Evolutionary conservation across 176 grass and related monocot genomes (phyloP).

Genomic region (Metroxylon sagu): DNA sequence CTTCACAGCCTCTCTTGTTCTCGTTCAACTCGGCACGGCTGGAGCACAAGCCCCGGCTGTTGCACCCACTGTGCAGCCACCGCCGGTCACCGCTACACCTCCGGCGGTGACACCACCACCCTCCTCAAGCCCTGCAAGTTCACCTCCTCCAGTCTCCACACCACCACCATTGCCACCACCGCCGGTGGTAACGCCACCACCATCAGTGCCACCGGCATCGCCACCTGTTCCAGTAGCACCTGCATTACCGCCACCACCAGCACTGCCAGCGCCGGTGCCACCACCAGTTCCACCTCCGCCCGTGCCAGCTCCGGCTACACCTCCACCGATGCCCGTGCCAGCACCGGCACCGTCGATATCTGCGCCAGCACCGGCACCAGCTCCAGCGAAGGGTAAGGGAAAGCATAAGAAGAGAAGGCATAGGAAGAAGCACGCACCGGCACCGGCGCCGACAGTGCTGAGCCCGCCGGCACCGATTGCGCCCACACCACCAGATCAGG

Average conservation of each 20-base stretch:
- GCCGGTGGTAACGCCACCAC: not conserved
- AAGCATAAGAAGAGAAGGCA: conserved; percentile 48
- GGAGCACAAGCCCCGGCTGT: conserved; percentile 26
- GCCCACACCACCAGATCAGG: conserved; percentile 33
- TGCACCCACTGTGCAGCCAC: conserved; percentile 9
- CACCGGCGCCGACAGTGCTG: conserved; percentile 36
- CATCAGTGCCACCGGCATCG: conserved; percentile 7
- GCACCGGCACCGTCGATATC: not conserved
- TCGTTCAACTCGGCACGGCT: conserved; percentile 12
- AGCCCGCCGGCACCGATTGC: conserved; percentile 67
- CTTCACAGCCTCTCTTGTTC: no score
- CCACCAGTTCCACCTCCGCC: conserved; percentile 19
- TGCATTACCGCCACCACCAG: not conserved
- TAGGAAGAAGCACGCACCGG: conserved; percentile 55
- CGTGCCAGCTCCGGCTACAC: not conserved
- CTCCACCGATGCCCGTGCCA: conserved; percentile 13
- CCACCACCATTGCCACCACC: conserved; percentile 15
- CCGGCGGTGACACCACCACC: not conserved
- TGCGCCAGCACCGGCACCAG: conserved; percentile 38
- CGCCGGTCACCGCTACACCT: conserved; percentile 1
- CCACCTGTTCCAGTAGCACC: not conserved
- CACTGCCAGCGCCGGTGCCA: conserved; percentile 7
- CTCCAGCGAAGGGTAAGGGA: conserved; percentile 55
- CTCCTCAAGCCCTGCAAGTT: no score
- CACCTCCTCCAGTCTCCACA: not conserved